Evolutionary conservation across 495 filamentous ascomycete genomes (phyloP).

Genomic region (Elasticomyces elasticus): DNA sequence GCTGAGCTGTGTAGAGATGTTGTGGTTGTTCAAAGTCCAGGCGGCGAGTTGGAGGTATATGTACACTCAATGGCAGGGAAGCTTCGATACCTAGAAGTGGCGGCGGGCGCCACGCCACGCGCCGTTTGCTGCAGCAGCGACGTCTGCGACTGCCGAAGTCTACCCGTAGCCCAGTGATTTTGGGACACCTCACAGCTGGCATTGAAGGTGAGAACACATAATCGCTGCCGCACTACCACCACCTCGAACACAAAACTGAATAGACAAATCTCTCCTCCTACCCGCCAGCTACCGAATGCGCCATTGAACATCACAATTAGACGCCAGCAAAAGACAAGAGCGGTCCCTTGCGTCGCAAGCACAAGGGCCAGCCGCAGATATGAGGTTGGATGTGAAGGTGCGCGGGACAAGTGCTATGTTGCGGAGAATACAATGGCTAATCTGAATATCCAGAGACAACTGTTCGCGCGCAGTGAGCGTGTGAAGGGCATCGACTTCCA

Average conservation of each 20-base stretch:
- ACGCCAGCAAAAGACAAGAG: not conserved
- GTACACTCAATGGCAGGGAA: not conserved
- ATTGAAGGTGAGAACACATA: too few species aligned
- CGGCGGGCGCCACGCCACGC: too few species aligned
- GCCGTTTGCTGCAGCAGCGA: too few species aligned
- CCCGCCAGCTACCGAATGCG: not conserved
- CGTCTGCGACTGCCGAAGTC: too few species aligned
- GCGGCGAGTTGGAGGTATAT: not conserved
- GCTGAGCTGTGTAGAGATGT: not conserved
- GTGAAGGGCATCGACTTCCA: conserved; percentile 98
- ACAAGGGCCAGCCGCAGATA: conserved; percentile 36
- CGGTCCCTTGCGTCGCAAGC: conserved; percentile 10
- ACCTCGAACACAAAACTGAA: too few species aligned
- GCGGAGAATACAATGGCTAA: conserved; percentile 28
- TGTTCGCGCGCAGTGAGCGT: conserved; percentile 76
- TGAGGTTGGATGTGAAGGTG: conserved; percentile 91
- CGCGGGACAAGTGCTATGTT: not conserved
- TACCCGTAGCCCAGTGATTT: too few species aligned
- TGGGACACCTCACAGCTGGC: too few species aligned
- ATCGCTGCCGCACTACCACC: too few species aligned
- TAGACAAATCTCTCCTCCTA: too few species aligned
- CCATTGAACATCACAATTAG: not conserved
- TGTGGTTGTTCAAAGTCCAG: not conserved
- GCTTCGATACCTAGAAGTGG: too few species aligned
- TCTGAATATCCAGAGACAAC: conserved; percentile 52